phyloP scores from a whole-genome alignment of 805 yeast genomes.

The Sporopachydermia lactativora region DNA sequence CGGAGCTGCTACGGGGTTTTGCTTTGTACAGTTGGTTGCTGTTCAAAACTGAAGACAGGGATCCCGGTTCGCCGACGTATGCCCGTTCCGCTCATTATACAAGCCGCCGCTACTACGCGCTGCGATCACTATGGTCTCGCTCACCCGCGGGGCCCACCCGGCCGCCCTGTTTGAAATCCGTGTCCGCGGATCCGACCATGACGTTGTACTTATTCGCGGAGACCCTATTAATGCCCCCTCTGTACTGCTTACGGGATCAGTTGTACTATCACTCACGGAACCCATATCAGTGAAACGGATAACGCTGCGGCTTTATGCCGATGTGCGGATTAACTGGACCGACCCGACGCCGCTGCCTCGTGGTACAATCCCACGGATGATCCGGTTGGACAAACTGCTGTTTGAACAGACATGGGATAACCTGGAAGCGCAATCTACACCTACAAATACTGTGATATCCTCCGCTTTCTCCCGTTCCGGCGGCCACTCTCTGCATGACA shows the following conservation, averaged over 20 bases:
- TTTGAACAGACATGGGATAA: slow-evolving; percentile 75
- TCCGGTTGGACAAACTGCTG: slow-evolving; percentile 38
- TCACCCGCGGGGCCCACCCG: slow-evolving; percentile 15
- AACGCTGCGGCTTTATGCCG: slow-evolving; percentile 50
- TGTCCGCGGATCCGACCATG: slow-evolving; percentile 53
- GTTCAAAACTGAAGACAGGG: too few relatives aligned
- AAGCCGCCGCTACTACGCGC: too few relatives aligned
- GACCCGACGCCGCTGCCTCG: slow-evolving; percentile 33
- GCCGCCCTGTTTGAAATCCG: slow-evolving; percentile 36
- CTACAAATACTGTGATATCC: slow-evolving; percentile 3
- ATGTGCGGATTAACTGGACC: slow-evolving; percentile 50
- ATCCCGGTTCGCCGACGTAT: too few relatives aligned
- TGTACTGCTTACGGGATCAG: slow-evolving; percentile 59
- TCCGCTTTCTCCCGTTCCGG: slow-evolving; percentile 9
- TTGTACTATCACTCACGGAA: slow-evolving; percentile 64
- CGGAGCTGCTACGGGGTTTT: too few relatives aligned
- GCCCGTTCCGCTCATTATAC: too few relatives aligned
- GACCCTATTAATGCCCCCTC: slow-evolving; percentile 65
- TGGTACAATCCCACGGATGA: slow-evolving; percentile 15
- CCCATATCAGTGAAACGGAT: slow-evolving; percentile 57
- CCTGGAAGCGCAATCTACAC: slow-evolving; percentile 34
- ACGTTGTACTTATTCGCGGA: slow-evolving; percentile 74
- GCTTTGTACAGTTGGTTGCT: too few relatives aligned
- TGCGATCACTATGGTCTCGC: slow-evolving; percentile 13
- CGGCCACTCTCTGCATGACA: slow-evolving; percentile 10